Percentiles rank a stretch among this genome's conserved stretches.
Evolutionary conservation across 495 filamentous ascomycete species (phyloP).

Genomic region (Talaromyces ruber): DNA sequence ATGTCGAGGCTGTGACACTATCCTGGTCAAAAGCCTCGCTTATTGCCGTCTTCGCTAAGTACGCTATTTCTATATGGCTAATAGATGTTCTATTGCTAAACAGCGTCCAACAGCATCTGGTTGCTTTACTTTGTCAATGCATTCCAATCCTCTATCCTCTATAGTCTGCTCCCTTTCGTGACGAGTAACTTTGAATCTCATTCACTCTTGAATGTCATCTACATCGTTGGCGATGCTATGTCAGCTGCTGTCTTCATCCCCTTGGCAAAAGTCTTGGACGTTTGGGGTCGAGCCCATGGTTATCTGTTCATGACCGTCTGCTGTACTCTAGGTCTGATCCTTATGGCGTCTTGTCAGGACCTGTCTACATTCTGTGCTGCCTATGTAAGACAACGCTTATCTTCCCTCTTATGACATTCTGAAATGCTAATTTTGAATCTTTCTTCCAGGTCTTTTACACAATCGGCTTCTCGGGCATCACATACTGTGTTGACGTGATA

Average conservation of each 20-base stretch:
- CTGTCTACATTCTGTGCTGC: slow-evolving; percentile 38
- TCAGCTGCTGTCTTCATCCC: slow-evolving; percentile 53
- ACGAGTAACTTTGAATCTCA: slow-evolving; percentile 23
- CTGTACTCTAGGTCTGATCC: slow-evolving; percentile 30
- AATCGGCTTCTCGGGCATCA: slow-evolving; percentile 43
- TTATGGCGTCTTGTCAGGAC: slow-evolving; percentile 41
- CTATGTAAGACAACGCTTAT: slow-evolving; percentile 18
- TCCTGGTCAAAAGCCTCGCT: slow-evolving; percentile 33
- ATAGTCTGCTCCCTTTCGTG: slow-evolving; percentile 23
- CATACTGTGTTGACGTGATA: slow-evolving; percentile 45
- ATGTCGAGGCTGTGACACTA: slow-evolving; percentile 33
- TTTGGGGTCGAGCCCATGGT: slow-evolving; percentile 49
- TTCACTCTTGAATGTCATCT: slow-evolving; percentile 22
- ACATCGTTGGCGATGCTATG: slow-evolving; percentile 33
- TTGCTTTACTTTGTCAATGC: slow-evolving; percentile 39
- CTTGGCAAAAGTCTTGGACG: slow-evolving; percentile 56
- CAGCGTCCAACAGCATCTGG: slow-evolving; percentile 28
- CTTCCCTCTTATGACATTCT: neutral
- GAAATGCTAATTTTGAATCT: neutral
- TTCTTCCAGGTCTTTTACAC: slow-evolving; percentile 39
- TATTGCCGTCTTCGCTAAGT: slow-evolving; percentile 32
- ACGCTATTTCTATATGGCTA: slow-evolving; percentile 5
- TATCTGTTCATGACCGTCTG: slow-evolving; percentile 37
- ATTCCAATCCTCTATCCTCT: slow-evolving; percentile 25
- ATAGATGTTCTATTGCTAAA: neutral